Evolutionary conservation across 495 filamentous ascomycete genomes (phyloP), one percentile per base, ranked within the genome.

Genomic region (Pyronema omphalodes): DNA sequence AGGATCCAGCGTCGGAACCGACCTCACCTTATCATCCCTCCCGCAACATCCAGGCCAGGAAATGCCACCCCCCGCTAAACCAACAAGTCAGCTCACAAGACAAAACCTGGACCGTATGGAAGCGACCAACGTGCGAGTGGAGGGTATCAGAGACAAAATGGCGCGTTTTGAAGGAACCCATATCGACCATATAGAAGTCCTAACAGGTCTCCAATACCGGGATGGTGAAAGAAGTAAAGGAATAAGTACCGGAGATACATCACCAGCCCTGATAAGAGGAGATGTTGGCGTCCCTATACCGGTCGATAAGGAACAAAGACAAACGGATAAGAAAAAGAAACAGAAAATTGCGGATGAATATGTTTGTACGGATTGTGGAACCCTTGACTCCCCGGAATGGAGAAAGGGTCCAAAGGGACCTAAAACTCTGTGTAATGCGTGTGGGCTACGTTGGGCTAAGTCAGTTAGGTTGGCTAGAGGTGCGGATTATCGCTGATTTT

Each of bases 401-500:
- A 75, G 91, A 54, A 96, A 94, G 64, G 91, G 91, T 0, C 91
- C 91, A 0, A 82, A 76, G 52, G 91, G 91, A 6, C 91, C 91
- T 3, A 96, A 98, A 70, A 95, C 89, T 1, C 70, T 98, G 44
- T 98, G 91, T 69, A 98, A 98, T 72, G 91, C 91, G 18, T 98
- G 91, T 69, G 91, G 91, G 34, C 53, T 64, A 34, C 60, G 62
- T 57, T 64, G 62, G 62, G 62, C 62, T 49, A 64, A 64, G 62
- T 64, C 23, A 15, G 58, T 60, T 45, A 29, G 23, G 23, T 29
- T 29, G 23, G 23, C 23, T 29, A 29, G 23, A 29, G 23, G 23
- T 29, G 23, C 23, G 23, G 23, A 29, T 29, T 29, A 5, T 29
- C 23, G 23, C 23, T 29, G 23, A 29, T 29, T 29, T 29, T 29